A percentile compares a stretch with the other conserved stretches of the same genome.
These are phyloP conservation scores for Cryphonectria japonica DNA, from an alignment of 2,329 filamentous ascomycete species.

Conservation along the genomic window DNA sequence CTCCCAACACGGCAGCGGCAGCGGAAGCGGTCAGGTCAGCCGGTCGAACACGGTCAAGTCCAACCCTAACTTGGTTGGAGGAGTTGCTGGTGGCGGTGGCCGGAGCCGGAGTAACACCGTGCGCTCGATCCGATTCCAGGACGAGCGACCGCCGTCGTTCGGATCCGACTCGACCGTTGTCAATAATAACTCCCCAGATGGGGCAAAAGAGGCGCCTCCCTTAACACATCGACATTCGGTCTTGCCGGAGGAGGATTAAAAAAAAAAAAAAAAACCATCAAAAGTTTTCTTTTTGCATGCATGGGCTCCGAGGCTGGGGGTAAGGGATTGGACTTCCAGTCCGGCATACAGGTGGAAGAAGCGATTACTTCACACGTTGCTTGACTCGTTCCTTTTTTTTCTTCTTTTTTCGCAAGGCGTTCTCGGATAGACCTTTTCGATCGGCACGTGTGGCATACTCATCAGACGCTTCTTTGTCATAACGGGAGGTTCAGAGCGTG, in stretches of 20 bases:
- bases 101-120: conserved; percentile 22
- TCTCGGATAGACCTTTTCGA: conserved; percentile 20
- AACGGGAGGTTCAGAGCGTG: neutral
- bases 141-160: conserved; percentile 25
- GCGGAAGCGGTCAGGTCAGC: conserved; percentile 18
- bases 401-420: conserved; percentile 25
- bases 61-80: conserved; percentile 8
- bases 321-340: too few relatives aligned
- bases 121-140: conserved; percentile 16
- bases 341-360: conserved; percentile 14
- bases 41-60: conserved; percentile 23
- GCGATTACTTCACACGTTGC: neutral
- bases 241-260: conserved; percentile 6
- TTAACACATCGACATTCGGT: neutral
- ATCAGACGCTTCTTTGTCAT: conserved; percentile 6
- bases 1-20: conserved; percentile 7
- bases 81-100: conserved; percentile 8
- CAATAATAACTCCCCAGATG: conserved; percentile 16
- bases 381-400: neutral
- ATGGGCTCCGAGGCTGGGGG: neutral
- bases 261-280: neutral
- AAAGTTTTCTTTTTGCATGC: neutral
- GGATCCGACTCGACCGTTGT: conserved; percentile 26
- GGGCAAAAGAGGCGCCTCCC: neutral
- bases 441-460: conserved; percentile 3